A percentile compares a stretch with the other conserved stretches of the same genome.
These are phyloP conservation scores for Fraxinus anomala DNA, from an alignment of 257 asterid species.

Conservation along the genomic window DNA sequence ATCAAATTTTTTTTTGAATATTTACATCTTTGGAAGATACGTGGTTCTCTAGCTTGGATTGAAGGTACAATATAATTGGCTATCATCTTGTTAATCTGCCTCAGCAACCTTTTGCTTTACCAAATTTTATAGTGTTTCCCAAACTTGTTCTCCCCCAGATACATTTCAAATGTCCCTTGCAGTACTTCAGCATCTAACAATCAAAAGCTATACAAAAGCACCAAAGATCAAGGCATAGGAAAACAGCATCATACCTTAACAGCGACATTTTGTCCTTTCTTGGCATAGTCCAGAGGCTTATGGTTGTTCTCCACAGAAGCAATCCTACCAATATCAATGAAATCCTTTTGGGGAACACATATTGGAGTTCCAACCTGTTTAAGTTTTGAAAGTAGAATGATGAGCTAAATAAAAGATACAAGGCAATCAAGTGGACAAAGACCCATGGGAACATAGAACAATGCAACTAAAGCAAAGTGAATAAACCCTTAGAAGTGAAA, in stretches of 20 bases:
- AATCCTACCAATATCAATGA: conserved; percentile 83
- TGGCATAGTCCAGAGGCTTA: conserved; percentile 83
- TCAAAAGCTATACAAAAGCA: not conserved
- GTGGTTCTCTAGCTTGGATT: not conserved
- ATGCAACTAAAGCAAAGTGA: not conserved
- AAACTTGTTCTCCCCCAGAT: not conserved
- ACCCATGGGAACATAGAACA: not conserved
- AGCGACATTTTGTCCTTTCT: conserved; percentile 90
- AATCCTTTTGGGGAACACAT: conserved; percentile 80
- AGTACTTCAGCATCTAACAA: not conserved
- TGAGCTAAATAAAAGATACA: not conserved
- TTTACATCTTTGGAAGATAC: not conserved
- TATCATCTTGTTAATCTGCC: not conserved
- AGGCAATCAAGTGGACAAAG: not conserved
- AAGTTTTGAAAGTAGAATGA: conserved; percentile 1
- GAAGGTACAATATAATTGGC: too few species aligned
- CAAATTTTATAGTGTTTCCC: not conserved
- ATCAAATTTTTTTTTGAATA: too few species aligned
- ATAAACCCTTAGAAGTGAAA: not conserved
- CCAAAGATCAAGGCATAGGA: not conserved
- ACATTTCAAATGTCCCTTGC: not conserved
- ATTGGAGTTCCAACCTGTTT: conserved; percentile 73
- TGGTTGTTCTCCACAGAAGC: conserved; percentile 93
- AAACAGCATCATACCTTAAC: conserved; percentile 66
- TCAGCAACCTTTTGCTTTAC: not conserved